Percentiles rank a stretch among this genome's conserved stretches.
phyloP scores from a whole-genome alignment of 768 basidiomycete genomes.

The Suillus hirtellus region DNA sequence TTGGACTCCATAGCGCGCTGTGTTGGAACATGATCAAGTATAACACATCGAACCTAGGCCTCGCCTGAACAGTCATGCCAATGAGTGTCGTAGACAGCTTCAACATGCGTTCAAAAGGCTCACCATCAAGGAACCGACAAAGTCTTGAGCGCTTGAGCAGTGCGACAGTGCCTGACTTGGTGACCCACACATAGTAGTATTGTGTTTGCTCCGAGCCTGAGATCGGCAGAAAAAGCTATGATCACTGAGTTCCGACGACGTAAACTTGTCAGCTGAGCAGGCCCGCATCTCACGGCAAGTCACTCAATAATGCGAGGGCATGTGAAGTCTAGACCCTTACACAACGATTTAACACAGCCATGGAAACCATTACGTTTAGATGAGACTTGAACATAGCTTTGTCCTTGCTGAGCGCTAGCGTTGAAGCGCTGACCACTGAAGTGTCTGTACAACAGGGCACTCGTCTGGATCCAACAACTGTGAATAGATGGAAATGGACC shows the following conservation, averaged over 20 bases:
- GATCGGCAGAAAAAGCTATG: no score
- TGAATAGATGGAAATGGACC: not conserved
- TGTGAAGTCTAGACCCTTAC: not conserved
- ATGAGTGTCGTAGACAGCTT: no score
- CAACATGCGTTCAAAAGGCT: not conserved
- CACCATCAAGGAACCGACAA: not conserved
- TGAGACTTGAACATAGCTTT: not conserved
- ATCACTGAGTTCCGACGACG: not conserved
- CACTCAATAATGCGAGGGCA: not conserved
- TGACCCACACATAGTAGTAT: no score
- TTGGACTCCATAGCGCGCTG: not conserved
- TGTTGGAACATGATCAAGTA: not conserved
- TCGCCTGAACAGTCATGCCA: not conserved
- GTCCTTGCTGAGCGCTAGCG: not conserved
- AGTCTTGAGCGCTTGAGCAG: not conserved
- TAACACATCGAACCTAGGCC: not conserved
- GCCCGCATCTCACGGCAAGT: not conserved
- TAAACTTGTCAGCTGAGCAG: not conserved
- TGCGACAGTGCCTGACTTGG: not conserved
- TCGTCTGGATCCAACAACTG: not conserved
- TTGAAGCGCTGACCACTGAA: not conserved
- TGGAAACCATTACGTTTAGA: not conserved
- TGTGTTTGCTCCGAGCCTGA: no score
- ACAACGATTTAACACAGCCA: not conserved
- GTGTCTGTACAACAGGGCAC: not conserved